Percentiles rank a stretch among this genome's conserved stretches.
Conservation (phyloP, 176 grass and related monocot species). For the Pharus latifolius region DNA sequence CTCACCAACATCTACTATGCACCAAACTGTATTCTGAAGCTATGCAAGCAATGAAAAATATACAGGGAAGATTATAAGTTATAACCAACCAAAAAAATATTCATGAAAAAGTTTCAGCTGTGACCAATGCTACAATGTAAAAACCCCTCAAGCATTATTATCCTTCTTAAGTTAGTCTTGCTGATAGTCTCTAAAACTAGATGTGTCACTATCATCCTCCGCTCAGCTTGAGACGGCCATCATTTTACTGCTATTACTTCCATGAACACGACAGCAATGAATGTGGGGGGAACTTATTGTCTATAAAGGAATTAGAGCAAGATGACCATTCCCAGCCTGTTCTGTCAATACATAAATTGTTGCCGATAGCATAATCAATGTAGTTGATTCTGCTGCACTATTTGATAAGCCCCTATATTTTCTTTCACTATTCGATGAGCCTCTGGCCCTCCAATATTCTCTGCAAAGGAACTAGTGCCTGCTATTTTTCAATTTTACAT, state of each 20-base stretch:
- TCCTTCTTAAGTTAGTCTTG: too few relatives aligned
- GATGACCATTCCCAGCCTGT: not conserved
- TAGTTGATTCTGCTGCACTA: not conserved
- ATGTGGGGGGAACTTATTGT: not conserved
- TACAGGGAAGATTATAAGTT: too few relatives aligned
- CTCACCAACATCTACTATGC: not conserved
- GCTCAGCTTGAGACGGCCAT: not conserved
- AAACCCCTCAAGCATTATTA: not conserved
- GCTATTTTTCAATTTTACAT: too few relatives aligned
- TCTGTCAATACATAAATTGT: not conserved
- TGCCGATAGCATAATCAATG: not conserved
- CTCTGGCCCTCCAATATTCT: too few relatives aligned
- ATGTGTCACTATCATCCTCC: too few relatives aligned
- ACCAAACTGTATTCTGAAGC: not conserved
- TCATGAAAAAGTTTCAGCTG: too few relatives aligned
- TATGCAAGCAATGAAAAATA: too few relatives aligned
- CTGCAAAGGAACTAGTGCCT: too few relatives aligned
- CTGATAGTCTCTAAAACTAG: not conserved
- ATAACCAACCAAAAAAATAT: too few relatives aligned
- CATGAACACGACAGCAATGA: not conserved
- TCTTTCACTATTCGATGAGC: too few relatives aligned
- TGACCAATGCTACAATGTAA: not conserved
- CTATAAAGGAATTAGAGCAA: not conserved
- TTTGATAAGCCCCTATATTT: too few relatives aligned
- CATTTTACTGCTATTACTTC: not conserved